Evolutionary conservation across 352 stramenopile genomes (phyloP).

Genomic region (Globisporangium emineosum): DNA sequence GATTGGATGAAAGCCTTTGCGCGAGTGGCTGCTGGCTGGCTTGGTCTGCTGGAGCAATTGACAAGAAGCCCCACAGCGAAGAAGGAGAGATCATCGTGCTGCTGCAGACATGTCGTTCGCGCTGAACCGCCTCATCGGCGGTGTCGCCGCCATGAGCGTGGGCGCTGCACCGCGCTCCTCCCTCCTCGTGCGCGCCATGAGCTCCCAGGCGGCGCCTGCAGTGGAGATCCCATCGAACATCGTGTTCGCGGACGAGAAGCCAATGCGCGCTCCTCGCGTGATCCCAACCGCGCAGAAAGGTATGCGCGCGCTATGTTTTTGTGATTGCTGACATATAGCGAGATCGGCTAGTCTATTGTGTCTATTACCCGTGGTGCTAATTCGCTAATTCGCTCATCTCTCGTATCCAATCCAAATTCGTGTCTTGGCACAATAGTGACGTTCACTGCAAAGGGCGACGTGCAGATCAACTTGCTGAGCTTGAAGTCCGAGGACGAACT

Average conservation of each 20-base stretch:
- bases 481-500: constrained; percentile 43
- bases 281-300: constrained; percentile 56
- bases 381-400: background rate
- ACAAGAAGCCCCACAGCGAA: constrained; percentile 4
- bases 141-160: constrained; percentile 54
- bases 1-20: no score
- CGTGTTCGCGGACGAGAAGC: constrained; percentile 71
- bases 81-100: background rate
- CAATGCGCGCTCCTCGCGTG: constrained; percentile 55
- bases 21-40: constrained; percentile 14
- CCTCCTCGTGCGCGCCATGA: constrained; percentile 30
- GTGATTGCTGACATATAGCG: background rate
- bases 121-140: constrained; percentile 59
- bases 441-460: constrained; percentile 48
- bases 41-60: constrained; percentile 6
- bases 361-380: background rate
- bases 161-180: constrained; percentile 31
- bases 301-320: constrained; percentile 14
- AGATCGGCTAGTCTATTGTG: background rate
- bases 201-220: constrained; percentile 31
- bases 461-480: constrained; percentile 66
- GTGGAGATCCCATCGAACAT: constrained; percentile 55
- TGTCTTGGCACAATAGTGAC: constrained; percentile 23
- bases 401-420: background rate
- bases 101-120: constrained; percentile 23